Conservation (phyloP, 2,329 filamentous ascomycete species). For the Fusarium bactridioides region DNA sequence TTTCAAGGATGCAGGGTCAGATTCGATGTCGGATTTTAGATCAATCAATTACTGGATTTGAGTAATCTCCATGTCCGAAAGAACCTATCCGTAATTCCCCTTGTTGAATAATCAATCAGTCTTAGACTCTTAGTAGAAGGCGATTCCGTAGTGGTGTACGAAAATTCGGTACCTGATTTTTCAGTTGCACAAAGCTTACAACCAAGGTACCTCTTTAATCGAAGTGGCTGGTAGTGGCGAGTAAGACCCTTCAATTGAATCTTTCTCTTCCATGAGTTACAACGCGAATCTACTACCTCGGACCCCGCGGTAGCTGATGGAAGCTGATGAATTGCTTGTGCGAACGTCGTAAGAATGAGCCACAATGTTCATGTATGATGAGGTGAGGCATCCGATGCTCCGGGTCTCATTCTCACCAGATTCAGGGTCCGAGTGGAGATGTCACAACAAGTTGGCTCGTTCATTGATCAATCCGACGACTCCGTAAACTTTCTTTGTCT, state of each 20-base stretch:
- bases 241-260: slow-evolving; percentile 24
- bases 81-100: background rate
- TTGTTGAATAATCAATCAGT: background rate
- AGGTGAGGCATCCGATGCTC: slow-evolving; percentile 14
- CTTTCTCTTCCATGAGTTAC: background rate
- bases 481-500: background rate
- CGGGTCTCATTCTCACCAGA: background rate
- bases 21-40: slow-evolving; percentile 16
- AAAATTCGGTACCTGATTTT: slow-evolving; percentile 13
- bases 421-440: slow-evolving; percentile 32
- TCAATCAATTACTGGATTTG: background rate
- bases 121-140: slow-evolving; percentile 21
- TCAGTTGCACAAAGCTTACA: background rate
- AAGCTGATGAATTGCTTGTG: slow-evolving; percentile 1
- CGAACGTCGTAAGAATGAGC: slow-evolving; percentile 8
- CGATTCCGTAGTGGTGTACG: slow-evolving; percentile 26
- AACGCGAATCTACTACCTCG: background rate
- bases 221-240: slow-evolving; percentile 41
- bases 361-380: slow-evolving; percentile 11
- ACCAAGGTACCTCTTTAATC: slow-evolving; percentile 19
- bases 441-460: background rate
- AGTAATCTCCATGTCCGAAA: slow-evolving; percentile 11
- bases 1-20: background rate
- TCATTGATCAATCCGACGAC: slow-evolving; percentile 9
- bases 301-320: slow-evolving; percentile 7